These are phyloP conservation scores for Peribolospora kevripleyi DNA, from an alignment of 768 basidiomycete species.

Conservation along the genomic window DNA sequence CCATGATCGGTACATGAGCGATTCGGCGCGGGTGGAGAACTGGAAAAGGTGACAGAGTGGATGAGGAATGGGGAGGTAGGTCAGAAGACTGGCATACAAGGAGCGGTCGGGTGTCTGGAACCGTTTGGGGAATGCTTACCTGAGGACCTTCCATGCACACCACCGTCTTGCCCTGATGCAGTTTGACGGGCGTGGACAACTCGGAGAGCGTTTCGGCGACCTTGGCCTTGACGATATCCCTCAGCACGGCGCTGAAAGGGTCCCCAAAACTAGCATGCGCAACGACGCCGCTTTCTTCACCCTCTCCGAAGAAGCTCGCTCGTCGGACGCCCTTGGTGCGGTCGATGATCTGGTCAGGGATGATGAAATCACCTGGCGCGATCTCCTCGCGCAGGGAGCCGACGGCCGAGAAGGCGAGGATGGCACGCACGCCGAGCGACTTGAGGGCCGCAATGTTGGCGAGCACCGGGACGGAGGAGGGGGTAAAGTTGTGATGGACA, in stretches of 20 bases:
- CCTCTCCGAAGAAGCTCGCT: constrained; percentile 56
- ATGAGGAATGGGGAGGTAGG: background rate
- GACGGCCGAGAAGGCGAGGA: constrained; percentile 86
- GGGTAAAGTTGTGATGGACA: constrained; percentile 46
- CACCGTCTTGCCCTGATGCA: constrained; percentile 62
- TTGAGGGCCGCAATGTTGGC: constrained; percentile 95
- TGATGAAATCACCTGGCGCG: constrained; percentile 59
- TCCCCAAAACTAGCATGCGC: constrained; percentile 89
- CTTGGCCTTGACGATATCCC: constrained; percentile 20
- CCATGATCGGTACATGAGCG: constrained; percentile 74
- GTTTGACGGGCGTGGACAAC: constrained; percentile 28
- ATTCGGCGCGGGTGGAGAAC: constrained; percentile 96
- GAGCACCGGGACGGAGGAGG: constrained; percentile 54
- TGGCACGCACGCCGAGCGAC: constrained; percentile 60
- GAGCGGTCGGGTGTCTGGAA: background rate
- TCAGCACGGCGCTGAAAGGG: constrained; percentile 30
- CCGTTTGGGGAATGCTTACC: background rate
- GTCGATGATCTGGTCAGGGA: constrained; percentile 85
- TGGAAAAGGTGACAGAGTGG: constrained; percentile 24
- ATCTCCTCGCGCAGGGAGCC: constrained; percentile 87
- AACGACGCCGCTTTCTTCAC: constrained; percentile 36
- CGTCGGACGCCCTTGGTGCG: constrained; percentile 84
- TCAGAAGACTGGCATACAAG: no score
- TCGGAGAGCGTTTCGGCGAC: constrained; percentile 22
- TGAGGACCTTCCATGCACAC: constrained; percentile 85